These are phyloP conservation scores for Caryopteris hybrid DNA, from an alignment of 305 asterid genomes.

Conservation along the genomic window DNA sequence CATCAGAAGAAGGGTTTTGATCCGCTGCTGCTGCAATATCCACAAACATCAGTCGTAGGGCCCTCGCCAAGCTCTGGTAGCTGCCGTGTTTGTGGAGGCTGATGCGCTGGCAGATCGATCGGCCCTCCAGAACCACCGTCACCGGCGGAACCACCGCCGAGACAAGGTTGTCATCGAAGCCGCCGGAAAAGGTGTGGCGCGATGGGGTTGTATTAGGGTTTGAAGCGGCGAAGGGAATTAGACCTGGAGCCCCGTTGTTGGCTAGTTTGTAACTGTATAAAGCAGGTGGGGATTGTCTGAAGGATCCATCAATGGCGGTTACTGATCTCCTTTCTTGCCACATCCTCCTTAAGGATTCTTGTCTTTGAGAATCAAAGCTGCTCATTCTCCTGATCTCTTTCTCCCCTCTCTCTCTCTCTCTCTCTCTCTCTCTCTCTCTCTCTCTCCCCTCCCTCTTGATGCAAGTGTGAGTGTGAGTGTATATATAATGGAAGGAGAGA, in stretches of 20 bases:
- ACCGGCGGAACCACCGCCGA: slow-evolving; percentile 54
- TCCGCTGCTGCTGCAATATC: slow-evolving; percentile 23
- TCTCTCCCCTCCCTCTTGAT: too few relatives aligned
- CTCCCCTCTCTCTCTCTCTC: too few relatives aligned
- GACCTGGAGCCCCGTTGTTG: slow-evolving; percentile 2
- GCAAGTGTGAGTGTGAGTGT: not conserved
- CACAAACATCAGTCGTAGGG: slow-evolving; percentile 64
- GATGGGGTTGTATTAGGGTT: slow-evolving; percentile 17
- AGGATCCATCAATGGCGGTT: not conserved
- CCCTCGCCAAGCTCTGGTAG: slow-evolving; percentile 56
- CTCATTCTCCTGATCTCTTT: slow-evolving; percentile 23
- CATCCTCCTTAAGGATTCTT: slow-evolving; percentile 33
- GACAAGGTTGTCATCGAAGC: slow-evolving; percentile 40
- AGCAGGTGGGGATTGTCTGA: slow-evolving; percentile 8
- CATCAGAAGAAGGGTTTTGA: not conserved
- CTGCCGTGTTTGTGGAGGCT: slow-evolving; percentile 64
- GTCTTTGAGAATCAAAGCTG: slow-evolving; percentile 41
- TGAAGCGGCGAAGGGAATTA: not conserved
- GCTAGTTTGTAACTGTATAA: slow-evolving; percentile 6
- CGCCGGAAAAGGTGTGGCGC: slow-evolving; percentile 24
- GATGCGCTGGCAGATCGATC: slow-evolving; percentile 76
- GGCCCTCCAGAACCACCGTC: slow-evolving; percentile 80
- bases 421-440: too few relatives aligned
- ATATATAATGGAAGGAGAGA: slow-evolving; percentile 24
- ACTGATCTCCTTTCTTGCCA: slow-evolving; percentile 36